Evolutionary conservation across 2,329 filamentous ascomycete genomes (phyloP).

Genomic region (Aspergillus fumigatiaffinis): DNA sequence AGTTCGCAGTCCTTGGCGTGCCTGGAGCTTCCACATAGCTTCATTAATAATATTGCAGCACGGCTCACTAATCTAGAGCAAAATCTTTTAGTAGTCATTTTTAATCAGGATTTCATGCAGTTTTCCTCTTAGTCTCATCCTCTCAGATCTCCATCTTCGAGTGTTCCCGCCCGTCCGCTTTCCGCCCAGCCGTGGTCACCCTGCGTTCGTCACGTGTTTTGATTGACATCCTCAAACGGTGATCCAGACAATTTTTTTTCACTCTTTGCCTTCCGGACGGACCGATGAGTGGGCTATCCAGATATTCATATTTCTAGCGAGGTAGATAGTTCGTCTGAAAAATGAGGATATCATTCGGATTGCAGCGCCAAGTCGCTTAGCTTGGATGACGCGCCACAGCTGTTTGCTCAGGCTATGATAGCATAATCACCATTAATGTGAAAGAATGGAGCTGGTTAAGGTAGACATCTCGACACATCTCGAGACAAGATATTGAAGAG

Average conservation of each 20-base stretch:
- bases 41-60: neutral
- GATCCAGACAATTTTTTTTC: conserved; percentile 16
- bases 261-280: conserved; percentile 20
- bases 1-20: neutral
- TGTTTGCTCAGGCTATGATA: neutral
- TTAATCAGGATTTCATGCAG: neutral
- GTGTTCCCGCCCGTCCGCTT: conserved; percentile 21
- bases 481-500: neutral
- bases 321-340: neutral
- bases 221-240: conserved; percentile 12
- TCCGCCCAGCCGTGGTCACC: conserved; percentile 18
- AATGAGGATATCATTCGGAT: neutral
- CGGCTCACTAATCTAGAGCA: neutral
- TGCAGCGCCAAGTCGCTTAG: neutral
- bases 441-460: neutral
- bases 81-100: neutral
- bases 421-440: neutral
- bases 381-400: neutral
- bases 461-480: neutral
- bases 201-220: conserved; percentile 16
- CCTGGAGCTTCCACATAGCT: neutral
- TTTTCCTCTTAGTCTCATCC: neutral
- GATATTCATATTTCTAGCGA: conserved; percentile 4
- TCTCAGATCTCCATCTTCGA: conserved; percentile 17
- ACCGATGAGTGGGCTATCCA: conserved; percentile 21